Evolutionary conservation across 2,329 filamentous ascomycete genomes (phyloP).

Genomic region (Trichoderma sp.): DNA sequence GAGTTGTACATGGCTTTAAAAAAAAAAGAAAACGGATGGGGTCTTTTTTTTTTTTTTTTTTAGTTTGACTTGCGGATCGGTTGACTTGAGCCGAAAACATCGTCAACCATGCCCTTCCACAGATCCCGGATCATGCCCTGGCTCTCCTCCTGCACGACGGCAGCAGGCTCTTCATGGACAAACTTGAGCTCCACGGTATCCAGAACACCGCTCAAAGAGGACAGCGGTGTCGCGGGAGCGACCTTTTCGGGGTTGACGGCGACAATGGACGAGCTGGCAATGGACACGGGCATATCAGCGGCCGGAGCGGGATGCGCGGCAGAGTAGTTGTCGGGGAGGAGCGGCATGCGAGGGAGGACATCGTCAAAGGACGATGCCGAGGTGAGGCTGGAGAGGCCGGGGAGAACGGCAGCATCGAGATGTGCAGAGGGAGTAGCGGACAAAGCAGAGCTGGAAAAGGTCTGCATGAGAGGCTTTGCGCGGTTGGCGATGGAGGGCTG

Average conservation of each 20-base stretch:
- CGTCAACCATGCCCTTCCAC: constrained; percentile 56
- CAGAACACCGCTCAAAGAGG: constrained; percentile 56
- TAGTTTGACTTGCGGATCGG: constrained; percentile 12
- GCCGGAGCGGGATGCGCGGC: constrained; percentile 43
- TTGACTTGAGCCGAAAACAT: constrained; percentile 35
- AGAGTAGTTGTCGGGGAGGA: constrained; percentile 58
- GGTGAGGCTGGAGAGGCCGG: constrained; percentile 37
- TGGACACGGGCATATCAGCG: constrained; percentile 39
- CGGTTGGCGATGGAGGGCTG: constrained; percentile 44
- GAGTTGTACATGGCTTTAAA: neutral
- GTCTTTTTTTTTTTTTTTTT: too few species aligned
- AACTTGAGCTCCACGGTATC: constrained; percentile 57
- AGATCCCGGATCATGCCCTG: constrained; percentile 51
- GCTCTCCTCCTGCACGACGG: constrained; percentile 28
- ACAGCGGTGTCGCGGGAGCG: constrained; percentile 48
- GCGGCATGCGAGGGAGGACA: constrained; percentile 50
- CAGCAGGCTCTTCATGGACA: constrained; percentile 37
- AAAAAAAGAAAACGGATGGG: neutral
- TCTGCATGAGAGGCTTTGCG: constrained; percentile 60
- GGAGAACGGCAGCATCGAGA: constrained; percentile 55
- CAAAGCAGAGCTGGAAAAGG: constrained; percentile 50
- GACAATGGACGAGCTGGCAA: constrained; percentile 52
- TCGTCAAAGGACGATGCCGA: constrained; percentile 31
- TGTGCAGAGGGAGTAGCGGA: constrained; percentile 46
- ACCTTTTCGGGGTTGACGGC: constrained; percentile 55